Conservation (phyloP, 129 eudicot genomes). For the Chrysanthemum seticuspe region DNA sequence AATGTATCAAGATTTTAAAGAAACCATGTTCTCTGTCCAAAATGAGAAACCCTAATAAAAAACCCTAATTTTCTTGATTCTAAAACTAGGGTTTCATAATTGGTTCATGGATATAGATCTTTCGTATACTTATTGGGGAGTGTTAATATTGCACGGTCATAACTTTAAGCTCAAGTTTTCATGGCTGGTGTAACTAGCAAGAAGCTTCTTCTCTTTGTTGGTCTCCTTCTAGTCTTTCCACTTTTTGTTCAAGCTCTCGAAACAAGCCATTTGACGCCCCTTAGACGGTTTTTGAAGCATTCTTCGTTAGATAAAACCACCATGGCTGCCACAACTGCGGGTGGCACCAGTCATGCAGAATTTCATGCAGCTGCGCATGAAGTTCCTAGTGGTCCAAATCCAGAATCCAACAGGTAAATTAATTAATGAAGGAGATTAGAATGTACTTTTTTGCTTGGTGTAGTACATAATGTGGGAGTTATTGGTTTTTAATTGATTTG, state of each 20-base stretch:
- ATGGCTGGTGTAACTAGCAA: constrained; percentile 43
- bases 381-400: constrained; percentile 54
- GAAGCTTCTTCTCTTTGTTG: constrained; percentile 38
- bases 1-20: constrained; percentile 30
- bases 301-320: constrained; percentile 23
- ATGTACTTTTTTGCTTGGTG: constrained; percentile 25
- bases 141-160: constrained; percentile 13
- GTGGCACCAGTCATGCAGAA: constrained; percentile 21
- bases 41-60: constrained; percentile 29
- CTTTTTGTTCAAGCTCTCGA: constrained; percentile 26
- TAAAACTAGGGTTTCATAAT: constrained; percentile 25
- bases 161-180: constrained; percentile 31
- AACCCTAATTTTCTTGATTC: constrained; percentile 29
- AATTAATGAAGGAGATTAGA: constrained; percentile 16
- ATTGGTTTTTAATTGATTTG: constrained; percentile 13
- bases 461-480: constrained; percentile 1
- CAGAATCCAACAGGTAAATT: constrained; percentile 55
- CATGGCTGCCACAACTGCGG: constrained; percentile 1
- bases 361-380: constrained; percentile 64
- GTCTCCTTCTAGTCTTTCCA: constrained; percentile 38
- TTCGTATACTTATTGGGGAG: constrained; percentile 51
- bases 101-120: constrained; percentile 70
- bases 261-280: background rate
- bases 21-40: constrained; percentile 22
- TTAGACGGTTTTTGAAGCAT: constrained; percentile 25